Evolutionary conservation across 2,329 filamentous ascomycete genomes (phyloP).

Genomic region (Clarireedia sp.): DNA sequence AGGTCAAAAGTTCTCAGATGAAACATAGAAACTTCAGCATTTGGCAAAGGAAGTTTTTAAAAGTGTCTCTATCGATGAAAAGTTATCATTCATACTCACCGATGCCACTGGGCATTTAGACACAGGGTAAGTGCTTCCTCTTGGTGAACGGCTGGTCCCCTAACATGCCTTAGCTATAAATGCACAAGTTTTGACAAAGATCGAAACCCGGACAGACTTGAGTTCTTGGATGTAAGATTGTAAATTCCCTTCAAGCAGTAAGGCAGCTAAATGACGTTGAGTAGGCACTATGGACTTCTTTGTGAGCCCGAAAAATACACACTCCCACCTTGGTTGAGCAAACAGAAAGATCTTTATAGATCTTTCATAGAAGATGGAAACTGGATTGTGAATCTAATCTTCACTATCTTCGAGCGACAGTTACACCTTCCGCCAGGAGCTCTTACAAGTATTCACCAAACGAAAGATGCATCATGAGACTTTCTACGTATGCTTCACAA

Average conservation of each 20-base stretch:
- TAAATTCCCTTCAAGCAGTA: neutral
- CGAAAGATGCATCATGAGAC: neutral
- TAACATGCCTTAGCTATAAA: neutral
- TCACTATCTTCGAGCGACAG: neutral
- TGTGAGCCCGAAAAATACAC: neutral
- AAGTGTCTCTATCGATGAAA: neutral
- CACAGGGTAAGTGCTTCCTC: neutral
- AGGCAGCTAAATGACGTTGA: neutral
- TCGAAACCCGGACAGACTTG: neutral
- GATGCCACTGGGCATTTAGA: neutral
- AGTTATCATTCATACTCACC: neutral
- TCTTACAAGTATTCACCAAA: neutral
- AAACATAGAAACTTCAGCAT: neutral
- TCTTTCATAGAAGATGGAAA: neutral
- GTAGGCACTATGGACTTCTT: neutral
- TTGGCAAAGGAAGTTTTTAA: neutral
- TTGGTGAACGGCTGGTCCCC: no score
- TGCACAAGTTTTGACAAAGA: neutral
- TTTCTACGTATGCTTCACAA: neutral
- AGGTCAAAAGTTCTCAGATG: neutral
- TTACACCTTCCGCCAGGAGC: neutral
- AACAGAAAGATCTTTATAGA: neutral
- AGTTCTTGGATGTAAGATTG: neutral
- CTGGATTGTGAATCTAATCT: neutral
- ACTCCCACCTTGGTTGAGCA: neutral